phyloP scores from a whole-genome alignment of 495 filamentous ascomycete species.

The Aspergillus baeticus region DNA sequence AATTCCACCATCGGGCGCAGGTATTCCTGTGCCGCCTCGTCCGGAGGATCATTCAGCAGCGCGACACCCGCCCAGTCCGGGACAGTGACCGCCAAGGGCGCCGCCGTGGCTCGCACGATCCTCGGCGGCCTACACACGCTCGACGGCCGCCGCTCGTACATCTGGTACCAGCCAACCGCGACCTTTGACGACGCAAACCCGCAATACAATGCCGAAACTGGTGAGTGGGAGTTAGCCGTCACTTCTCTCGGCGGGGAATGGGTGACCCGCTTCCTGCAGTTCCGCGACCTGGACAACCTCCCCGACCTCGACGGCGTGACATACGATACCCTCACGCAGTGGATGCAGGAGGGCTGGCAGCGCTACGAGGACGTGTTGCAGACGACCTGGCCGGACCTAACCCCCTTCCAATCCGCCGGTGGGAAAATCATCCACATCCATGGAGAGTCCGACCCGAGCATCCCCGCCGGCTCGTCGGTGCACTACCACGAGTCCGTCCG shows the following conservation, averaged over 20 bases:
- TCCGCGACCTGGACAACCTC: conserved; percentile 26
- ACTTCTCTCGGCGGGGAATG: conserved; percentile 26
- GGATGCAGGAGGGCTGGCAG: conserved; percentile 38
- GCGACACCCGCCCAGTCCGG: conserved; percentile 31
- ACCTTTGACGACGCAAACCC: conserved; percentile 30
- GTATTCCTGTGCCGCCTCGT: conserved; percentile 48
- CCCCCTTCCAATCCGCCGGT: conserved; percentile 36
- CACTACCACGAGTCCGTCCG: conserved; percentile 53
- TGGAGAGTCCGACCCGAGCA: conserved; percentile 48
- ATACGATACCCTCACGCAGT: conserved; percentile 46
- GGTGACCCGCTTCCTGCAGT: conserved; percentile 27
- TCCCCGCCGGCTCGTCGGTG: conserved; percentile 49
- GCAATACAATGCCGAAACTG: conserved; percentile 19
- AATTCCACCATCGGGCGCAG: conserved; percentile 42
- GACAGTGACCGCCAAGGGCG: conserved; percentile 26
- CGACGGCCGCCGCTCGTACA: conserved; percentile 32
- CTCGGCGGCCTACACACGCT: conserved; percentile 31
- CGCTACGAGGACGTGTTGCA: conserved; percentile 31
- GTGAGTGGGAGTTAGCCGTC: conserved; percentile 22
- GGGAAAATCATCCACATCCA: conserved; percentile 53
- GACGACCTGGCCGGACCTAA: conserved; percentile 45
- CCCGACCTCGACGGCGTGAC: conserved; percentile 41
- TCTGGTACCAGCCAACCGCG: conserved; percentile 32
- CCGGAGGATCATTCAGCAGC: too few species aligned
- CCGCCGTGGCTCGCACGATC: conserved; percentile 33